Evolutionary conservation across 345 rosid genomes (phyloP).

Genomic region (Citrus sp.): DNA sequence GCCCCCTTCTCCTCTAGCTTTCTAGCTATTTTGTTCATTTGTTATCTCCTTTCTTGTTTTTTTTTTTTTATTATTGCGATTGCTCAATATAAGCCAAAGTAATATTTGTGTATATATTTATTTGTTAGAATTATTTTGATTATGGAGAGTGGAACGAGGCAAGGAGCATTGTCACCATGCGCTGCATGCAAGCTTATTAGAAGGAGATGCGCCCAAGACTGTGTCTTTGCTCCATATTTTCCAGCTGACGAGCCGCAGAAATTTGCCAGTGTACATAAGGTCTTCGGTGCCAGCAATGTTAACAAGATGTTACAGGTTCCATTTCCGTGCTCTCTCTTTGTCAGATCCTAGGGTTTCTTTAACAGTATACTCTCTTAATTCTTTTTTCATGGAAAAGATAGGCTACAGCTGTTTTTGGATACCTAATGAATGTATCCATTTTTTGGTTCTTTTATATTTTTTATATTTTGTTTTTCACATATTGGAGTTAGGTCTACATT

Average conservation of each 20-base stretch:
- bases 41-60: background rate
- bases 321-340: constrained; percentile 4
- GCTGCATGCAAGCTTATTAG: constrained; percentile 92
- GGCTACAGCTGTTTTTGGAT: background rate
- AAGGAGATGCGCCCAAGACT: constrained; percentile 72
- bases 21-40: background rate
- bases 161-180: constrained; percentile 68
- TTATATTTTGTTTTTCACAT: background rate
- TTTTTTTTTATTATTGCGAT: background rate
- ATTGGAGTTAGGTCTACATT: background rate
- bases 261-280: constrained; percentile 83
- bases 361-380: too few species aligned
- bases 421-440: too few species aligned
- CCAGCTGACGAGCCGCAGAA: constrained; percentile 86
- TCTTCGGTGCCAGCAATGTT: constrained; percentile 95
- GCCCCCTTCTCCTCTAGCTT: constrained; percentile 10
- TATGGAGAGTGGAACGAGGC: constrained; percentile 48
- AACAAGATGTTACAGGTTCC: constrained; percentile 87
- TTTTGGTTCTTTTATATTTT: too few species aligned
- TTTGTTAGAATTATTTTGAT: background rate
- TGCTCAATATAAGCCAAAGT: background rate
- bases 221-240: constrained; percentile 87
- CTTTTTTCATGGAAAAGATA: background rate
- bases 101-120: too few species aligned
- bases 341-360: background rate